phyloP scores from a whole-genome alignment of 2,329 filamentous ascomycete species.

The Orbilia javanica region DNA sequence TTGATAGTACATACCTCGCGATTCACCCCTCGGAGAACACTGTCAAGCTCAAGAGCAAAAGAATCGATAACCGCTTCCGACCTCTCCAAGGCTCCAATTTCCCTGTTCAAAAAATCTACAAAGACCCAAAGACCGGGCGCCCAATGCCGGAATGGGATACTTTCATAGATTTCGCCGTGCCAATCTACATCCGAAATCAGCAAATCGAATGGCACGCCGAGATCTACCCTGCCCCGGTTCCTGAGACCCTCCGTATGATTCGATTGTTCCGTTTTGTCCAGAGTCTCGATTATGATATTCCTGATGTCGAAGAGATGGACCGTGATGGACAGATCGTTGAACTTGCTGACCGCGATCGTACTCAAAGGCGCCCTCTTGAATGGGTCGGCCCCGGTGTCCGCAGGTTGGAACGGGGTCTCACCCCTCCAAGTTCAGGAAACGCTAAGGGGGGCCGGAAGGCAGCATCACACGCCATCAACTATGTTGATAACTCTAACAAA shows the following conservation, averaged over 20 bases:
- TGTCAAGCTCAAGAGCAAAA: constrained; percentile 36
- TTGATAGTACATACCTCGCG: constrained; percentile 50
- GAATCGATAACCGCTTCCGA: constrained; percentile 39
- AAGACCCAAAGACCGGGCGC: constrained; percentile 48
- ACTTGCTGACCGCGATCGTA: constrained; percentile 44
- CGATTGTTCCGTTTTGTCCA: constrained; percentile 51
- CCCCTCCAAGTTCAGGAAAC: constrained; percentile 7
- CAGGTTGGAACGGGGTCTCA: constrained; percentile 5
- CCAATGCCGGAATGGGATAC: constrained; percentile 56
- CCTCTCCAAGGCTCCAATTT: constrained; percentile 30
- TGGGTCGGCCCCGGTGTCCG: constrained; percentile 42
- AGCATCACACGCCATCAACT: background rate
- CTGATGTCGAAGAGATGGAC: constrained; percentile 43
- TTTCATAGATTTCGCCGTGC: constrained; percentile 33
- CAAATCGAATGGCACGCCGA: constrained; percentile 51
- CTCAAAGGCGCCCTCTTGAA: constrained; percentile 40
- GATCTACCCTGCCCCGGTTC: constrained; percentile 42
- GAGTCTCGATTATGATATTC: constrained; percentile 42
- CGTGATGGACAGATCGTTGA: constrained; percentile 29
- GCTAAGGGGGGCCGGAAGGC: constrained; percentile 1
- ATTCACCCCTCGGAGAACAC: constrained; percentile 48
- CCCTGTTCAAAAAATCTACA: constrained; percentile 47
- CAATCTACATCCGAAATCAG: constrained; percentile 26
- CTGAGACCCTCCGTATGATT: constrained; percentile 39
- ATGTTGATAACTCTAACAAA: background rate